Percentiles rank a stretch among this genome's conserved stretches.
Evolutionary conservation across 345 rosid species (phyloP).

Genomic region (Citrus hindsii): DNA sequence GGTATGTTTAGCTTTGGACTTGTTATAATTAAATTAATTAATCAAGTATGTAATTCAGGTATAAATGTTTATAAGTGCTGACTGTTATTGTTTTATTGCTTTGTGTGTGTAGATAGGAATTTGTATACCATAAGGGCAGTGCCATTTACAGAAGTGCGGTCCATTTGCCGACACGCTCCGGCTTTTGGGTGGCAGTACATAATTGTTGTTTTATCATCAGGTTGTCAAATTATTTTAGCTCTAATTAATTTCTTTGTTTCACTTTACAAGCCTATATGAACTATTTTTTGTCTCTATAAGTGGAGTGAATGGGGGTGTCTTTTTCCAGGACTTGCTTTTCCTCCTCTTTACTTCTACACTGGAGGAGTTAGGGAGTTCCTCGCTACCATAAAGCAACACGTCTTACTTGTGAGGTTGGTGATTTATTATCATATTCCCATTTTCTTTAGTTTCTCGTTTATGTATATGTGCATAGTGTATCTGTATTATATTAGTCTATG

Average conservation of each 20-base stretch:
- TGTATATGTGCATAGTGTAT: background rate
- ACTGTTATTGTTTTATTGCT: slow-evolving; percentile 6
- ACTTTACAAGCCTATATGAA: background rate
- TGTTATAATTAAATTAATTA: background rate
- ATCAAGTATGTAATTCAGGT: background rate
- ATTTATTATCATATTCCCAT: background rate
- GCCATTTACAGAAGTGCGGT: slow-evolving; percentile 76
- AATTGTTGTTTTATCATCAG: slow-evolving; percentile 84
- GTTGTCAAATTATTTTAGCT: slow-evolving; percentile 24
- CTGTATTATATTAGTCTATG: too few species aligned
- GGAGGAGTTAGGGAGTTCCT: slow-evolving; percentile 94
- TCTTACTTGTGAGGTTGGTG: slow-evolving; percentile 78
- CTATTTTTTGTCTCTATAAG: too few species aligned
- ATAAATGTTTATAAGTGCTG: background rate
- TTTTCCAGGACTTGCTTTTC: slow-evolving; percentile 79
- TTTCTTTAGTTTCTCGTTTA: background rate
- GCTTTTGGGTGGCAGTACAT: slow-evolving; percentile 97
- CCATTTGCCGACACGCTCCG: slow-evolving; percentile 83
- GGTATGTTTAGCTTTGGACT: slow-evolving; percentile 36
- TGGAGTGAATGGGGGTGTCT: slow-evolving; percentile 15
- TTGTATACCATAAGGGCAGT: slow-evolving; percentile 83
- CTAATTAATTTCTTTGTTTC: background rate
- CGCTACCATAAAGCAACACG: slow-evolving; percentile 78
- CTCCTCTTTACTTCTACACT: slow-evolving; percentile 90
- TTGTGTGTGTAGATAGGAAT: slow-evolving; percentile 56